A percentile compares a stretch with the other conserved stretches of the same genome.
Evolutionary conservation across 2,329 filamentous ascomycete genomes (phyloP).

Genomic region (Neonectria neomacrospora): DNA sequence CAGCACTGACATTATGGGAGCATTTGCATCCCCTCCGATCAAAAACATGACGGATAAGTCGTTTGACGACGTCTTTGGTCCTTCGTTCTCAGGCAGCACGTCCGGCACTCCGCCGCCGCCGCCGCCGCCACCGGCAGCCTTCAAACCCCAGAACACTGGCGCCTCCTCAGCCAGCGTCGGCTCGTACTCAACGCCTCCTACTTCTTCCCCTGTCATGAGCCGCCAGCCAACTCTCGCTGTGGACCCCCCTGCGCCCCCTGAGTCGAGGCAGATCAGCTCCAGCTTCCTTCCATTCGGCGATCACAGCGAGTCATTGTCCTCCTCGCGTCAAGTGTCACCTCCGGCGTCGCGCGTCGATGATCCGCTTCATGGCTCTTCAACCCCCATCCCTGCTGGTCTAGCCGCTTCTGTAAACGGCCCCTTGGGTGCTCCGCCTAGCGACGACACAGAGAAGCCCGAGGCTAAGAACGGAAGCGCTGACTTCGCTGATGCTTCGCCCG

Average conservation of each 20-base stretch:
- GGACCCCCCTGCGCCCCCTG: constrained; percentile 72
- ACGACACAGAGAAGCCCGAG: constrained; percentile 48
- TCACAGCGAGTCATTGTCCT: constrained; percentile 75
- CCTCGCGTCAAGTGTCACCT: constrained; percentile 81
- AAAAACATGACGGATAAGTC: constrained; percentile 70
- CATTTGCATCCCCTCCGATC: constrained; percentile 61
- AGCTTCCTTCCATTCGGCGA: constrained; percentile 78
- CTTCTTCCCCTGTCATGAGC: constrained; percentile 72
- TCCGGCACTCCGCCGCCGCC: constrained; percentile 56
- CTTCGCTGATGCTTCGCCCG: constrained; percentile 42
- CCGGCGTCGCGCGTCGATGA: constrained; percentile 69
- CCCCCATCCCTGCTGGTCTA: constrained; percentile 42
- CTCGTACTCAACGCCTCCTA: constrained; percentile 64
- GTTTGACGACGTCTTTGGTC: constrained; percentile 89
- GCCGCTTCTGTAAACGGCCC: constrained; percentile 34
- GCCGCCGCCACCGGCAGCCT: constrained; percentile 53
- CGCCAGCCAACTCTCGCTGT: constrained; percentile 68
- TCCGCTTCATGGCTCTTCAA: constrained; percentile 49
- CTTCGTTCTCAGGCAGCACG: constrained; percentile 64
- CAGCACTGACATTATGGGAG: constrained; percentile 69
- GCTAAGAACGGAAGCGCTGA: constrained; percentile 43
- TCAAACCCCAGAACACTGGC: constrained; percentile 67
- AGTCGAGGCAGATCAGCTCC: constrained; percentile 81
- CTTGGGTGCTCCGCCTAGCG: constrained; percentile 51
- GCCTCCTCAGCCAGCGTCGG: constrained; percentile 64